phyloP scores from a whole-genome alignment of 2,329 filamentous ascomycete genomes.

The Scopulariopsis brevicaulis region DNA sequence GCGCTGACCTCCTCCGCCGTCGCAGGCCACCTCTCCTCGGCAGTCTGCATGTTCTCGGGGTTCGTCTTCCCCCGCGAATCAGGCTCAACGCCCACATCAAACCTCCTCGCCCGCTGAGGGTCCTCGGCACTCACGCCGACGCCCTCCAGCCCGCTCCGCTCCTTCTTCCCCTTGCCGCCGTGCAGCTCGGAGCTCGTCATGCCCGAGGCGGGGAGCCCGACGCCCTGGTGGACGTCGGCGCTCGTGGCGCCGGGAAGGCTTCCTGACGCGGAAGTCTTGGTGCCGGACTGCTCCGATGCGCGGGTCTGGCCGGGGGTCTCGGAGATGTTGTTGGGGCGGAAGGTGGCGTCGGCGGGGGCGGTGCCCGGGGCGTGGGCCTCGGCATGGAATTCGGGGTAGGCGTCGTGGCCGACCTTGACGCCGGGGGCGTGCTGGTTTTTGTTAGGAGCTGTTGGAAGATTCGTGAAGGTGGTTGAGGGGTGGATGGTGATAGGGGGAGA shows the following conservation, averaged over 20 bases:
- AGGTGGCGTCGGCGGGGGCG: constrained; percentile 37
- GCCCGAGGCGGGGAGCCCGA: constrained; percentile 30
- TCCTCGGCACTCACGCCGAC: constrained; percentile 19
- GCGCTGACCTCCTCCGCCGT: not conserved
- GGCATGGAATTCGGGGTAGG: constrained; percentile 50
- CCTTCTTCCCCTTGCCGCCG: constrained; percentile 24
- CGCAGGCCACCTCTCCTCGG: not conserved
- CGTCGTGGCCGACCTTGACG: constrained; percentile 46
- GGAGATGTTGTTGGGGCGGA: constrained; percentile 22
- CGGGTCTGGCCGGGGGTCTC: constrained; percentile 23
- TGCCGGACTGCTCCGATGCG: constrained; percentile 12
- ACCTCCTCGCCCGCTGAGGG: constrained; percentile 15
- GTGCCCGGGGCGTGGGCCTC: constrained; percentile 50
- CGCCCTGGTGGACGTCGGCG: constrained; percentile 25
- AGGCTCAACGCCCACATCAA: constrained; percentile 13
- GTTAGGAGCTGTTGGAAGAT: constrained; percentile 6
- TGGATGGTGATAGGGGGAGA: not conserved
- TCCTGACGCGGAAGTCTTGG: constrained; percentile 19
- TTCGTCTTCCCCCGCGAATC: not conserved
- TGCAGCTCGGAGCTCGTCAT: constrained; percentile 28
- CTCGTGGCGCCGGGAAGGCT: constrained; percentile 29
- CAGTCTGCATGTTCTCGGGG: not conserved
- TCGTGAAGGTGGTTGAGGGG: not conserved
- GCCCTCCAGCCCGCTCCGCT: constrained; percentile 25
- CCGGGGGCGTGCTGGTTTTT: constrained; percentile 52